phyloP scores from a whole-genome alignment of 2,329 filamentous ascomycete species.

The Corniculantispora saksenae region DNA sequence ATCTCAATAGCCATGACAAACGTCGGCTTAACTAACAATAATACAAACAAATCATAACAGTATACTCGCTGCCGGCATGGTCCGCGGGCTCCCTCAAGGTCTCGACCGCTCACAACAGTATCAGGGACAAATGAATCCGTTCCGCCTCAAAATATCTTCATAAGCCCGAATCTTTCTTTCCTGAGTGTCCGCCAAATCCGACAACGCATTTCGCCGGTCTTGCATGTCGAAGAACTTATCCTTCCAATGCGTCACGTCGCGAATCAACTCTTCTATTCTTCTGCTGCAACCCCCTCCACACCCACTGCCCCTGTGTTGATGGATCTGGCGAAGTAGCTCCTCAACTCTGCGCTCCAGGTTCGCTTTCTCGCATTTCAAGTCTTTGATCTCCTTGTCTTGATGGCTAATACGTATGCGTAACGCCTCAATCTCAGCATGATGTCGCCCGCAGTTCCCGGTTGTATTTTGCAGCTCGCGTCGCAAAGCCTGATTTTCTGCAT shows the following conservation, averaged over 20 bases:
- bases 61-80: too few relatives aligned
- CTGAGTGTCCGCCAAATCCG: conserved; percentile 32
- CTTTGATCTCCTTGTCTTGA: conserved; percentile 40
- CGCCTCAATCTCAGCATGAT: conserved; percentile 34
- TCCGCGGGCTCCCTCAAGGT: too few relatives aligned
- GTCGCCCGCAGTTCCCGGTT: conserved; percentile 32
- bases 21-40: neutral
- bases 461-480: conserved; percentile 38
- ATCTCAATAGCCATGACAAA: neutral
- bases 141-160: conserved; percentile 36
- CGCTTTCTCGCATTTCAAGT: conserved; percentile 37
- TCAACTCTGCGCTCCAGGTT: conserved; percentile 36
- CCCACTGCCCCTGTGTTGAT: neutral
- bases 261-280: conserved; percentile 34
- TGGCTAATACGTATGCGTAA: conserved; percentile 36
- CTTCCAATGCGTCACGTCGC: conserved; percentile 39
- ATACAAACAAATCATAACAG: neutral
- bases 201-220: conserved; percentile 31
- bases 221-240: conserved; percentile 34
- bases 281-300: conserved; percentile 32
- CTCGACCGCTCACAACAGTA: too few relatives aligned
- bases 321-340: conserved; percentile 35
- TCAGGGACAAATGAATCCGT: conserved; percentile 29
- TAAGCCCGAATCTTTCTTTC: conserved; percentile 35
- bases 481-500: conserved; percentile 41